Percentiles rank a stretch among this genome's conserved stretches.
Evolutionary conservation across 208 protist genomes (phyloP).

Genomic region (Crithidia sp.): DNA sequence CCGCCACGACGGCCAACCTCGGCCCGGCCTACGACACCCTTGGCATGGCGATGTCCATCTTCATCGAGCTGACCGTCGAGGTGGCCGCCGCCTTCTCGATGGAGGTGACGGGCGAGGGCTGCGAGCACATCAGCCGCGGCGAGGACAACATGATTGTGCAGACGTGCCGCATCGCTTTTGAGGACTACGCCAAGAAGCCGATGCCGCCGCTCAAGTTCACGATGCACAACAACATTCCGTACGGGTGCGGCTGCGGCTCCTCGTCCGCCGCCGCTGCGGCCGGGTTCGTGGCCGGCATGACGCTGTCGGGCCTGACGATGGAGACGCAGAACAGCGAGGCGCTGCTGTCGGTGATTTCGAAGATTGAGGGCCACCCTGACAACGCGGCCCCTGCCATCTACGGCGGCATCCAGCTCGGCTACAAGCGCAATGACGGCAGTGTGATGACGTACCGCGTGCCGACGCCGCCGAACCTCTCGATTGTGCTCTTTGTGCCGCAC

Average conservation of each 20-base stretch:
- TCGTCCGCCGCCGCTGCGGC: constrained; percentile 91
- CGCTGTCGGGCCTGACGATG: constrained; percentile 84
- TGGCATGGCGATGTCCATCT: constrained; percentile 92
- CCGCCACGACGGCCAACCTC: constrained; percentile 94
- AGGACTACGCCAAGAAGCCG: constrained; percentile 71
- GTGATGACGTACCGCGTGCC: constrained; percentile 81
- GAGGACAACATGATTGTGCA: constrained; percentile 89
- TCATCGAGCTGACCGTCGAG: constrained; percentile 91
- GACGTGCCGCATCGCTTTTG: constrained; percentile 74
- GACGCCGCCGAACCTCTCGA: constrained; percentile 71
- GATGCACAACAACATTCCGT: constrained; percentile 92
- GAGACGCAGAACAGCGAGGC: constrained; percentile 66
- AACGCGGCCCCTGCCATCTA: constrained; percentile 94
- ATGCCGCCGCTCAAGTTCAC: constrained; percentile 87
- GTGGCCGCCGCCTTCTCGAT: constrained; percentile 75
- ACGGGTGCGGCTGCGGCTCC: constrained; percentile 89
- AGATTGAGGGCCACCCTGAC: constrained; percentile 93
- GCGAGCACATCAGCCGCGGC: constrained; percentile 64
- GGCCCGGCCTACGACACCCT: constrained; percentile 92
- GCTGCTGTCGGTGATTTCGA: constrained; percentile 82
- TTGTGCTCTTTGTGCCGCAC: constrained; percentile 92
- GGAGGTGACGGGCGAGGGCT: constrained; percentile 79
- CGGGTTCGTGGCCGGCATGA: constrained; percentile 91
- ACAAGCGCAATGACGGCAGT: constrained; percentile 42
- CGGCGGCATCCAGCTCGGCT: constrained; percentile 92